These are phyloP conservation scores for Eucalyptus globulus DNA, from an alignment of 345 rosid species.

Conservation along the genomic window DNA sequence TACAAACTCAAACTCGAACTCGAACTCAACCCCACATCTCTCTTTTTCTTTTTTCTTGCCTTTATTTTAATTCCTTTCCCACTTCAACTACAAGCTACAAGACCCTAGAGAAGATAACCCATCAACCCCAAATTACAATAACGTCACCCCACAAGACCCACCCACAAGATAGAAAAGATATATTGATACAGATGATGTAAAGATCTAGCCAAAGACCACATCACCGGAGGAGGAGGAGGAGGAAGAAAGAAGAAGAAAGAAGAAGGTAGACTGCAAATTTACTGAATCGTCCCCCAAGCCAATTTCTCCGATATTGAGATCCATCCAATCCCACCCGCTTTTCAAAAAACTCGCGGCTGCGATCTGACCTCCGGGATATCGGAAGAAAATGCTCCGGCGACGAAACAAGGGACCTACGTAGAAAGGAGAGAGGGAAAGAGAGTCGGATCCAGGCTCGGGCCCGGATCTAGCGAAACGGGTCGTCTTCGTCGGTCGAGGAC, in stretches of 20 bases:
- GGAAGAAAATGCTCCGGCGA: neutral
- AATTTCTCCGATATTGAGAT: neutral
- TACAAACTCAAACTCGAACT: neutral
- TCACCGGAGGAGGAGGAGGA: neutral
- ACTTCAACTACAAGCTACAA: neutral
- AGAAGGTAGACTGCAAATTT: neutral
- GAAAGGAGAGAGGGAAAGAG: neutral
- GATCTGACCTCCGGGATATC: neutral
- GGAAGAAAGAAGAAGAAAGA: neutral
- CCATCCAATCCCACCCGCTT: slow-evolving; percentile 3
- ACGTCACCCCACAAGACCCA: neutral
- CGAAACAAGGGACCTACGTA: neutral
- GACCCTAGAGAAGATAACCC: neutral
- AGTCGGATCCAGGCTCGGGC: neutral
- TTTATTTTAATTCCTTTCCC: neutral
- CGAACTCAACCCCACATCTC: neutral
- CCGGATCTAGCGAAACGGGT: neutral
- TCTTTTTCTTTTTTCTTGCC: neutral
- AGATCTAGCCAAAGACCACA: neutral
- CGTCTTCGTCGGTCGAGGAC: neutral
- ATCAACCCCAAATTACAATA: neutral
- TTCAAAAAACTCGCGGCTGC: slow-evolving; percentile 1
- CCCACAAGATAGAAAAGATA: neutral
- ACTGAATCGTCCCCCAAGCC: neutral
- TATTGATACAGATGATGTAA: neutral